phyloP scores from a whole-genome alignment of 495 filamentous ascomycete genomes.

The Xylaria longipes region DNA sequence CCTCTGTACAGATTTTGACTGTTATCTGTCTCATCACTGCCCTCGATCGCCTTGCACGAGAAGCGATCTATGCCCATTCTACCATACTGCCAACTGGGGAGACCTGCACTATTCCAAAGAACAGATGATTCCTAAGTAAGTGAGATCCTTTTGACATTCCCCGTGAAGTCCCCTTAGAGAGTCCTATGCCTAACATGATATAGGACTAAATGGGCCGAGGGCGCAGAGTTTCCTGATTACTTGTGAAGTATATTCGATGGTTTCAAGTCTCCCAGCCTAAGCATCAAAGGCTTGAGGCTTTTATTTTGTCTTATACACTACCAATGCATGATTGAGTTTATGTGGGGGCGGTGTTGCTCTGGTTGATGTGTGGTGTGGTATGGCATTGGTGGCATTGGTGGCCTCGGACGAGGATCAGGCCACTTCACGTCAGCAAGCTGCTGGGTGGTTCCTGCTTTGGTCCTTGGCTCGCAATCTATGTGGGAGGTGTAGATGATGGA shows the following conservation, averaged over 20 bases:
- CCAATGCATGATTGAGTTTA: background rate
- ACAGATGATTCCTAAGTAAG: slow-evolving; percentile 38
- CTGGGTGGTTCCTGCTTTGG: background rate
- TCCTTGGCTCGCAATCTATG: background rate
- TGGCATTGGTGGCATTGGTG: background rate
- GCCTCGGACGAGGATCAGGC: slow-evolving; percentile 13
- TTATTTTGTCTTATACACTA: slow-evolving; percentile 12
- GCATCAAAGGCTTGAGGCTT: background rate
- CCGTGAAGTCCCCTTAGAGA: background rate
- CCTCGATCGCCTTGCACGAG: slow-evolving; percentile 34
- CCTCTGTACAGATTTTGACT: slow-evolving; percentile 40
- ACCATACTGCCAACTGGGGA: slow-evolving; percentile 37
- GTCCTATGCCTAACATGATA: slow-evolving; percentile 7
- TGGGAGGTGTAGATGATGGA: background rate
- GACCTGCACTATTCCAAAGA: slow-evolving; percentile 40
- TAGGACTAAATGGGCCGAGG: slow-evolving; percentile 39
- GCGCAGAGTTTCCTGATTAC: slow-evolving; percentile 36
- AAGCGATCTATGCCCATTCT: slow-evolving; percentile 38
- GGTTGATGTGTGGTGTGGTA: background rate
- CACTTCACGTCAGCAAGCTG: background rate
- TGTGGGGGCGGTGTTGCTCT: background rate
- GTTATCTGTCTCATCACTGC: slow-evolving; percentile 43
- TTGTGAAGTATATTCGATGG: slow-evolving; percentile 13
- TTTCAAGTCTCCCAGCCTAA: background rate
- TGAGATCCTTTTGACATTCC: background rate